Conservation (phyloP, 2,329 filamentous ascomycete species). For the Xylariaceae sp. region DNA sequence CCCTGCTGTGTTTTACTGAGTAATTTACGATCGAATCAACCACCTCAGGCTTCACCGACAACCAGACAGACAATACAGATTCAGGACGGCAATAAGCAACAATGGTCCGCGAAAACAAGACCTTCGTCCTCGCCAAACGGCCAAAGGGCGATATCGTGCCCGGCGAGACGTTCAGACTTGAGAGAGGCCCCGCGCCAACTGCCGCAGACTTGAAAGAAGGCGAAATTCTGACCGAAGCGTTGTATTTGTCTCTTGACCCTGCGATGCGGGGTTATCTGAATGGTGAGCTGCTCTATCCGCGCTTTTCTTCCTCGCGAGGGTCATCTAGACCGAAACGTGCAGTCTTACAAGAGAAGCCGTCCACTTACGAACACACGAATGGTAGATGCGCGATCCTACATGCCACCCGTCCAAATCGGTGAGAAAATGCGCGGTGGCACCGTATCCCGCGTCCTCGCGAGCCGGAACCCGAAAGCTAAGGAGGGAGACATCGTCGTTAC, state of each 20-base stretch:
- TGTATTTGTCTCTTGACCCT: slow-evolving; percentile 68
- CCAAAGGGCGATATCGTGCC: slow-evolving; percentile 58
- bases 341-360: neutral
- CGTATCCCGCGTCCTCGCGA: slow-evolving; percentile 59
- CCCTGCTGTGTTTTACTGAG: no score
- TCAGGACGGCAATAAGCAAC: slow-evolving; percentile 7
- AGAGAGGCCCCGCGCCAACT: slow-evolving; percentile 48
- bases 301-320: no score
- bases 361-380: no score
- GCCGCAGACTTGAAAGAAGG: slow-evolving; percentile 56
- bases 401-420: slow-evolving; percentile 65
- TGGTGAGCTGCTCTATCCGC: slow-evolving; percentile 37
- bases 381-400: slow-evolving; percentile 53
- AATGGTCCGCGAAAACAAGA: slow-evolving; percentile 44
- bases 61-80: no score
- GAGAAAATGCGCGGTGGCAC: slow-evolving; percentile 63
- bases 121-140: slow-evolving; percentile 60
- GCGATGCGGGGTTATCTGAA: slow-evolving; percentile 74
- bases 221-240: slow-evolving; percentile 55
- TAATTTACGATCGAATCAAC: no score
- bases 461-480: slow-evolving; percentile 50
- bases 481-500: slow-evolving; percentile 56
- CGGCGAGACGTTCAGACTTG: slow-evolving; percentile 59
- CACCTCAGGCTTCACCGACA: no score
- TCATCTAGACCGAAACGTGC: neutral